Percentiles rank a stretch among this genome's conserved stretches.
phyloP scores from a whole-genome alignment of 1,139 yeast genomes.

The Scheffersomyces illinoinensis region DNA sequence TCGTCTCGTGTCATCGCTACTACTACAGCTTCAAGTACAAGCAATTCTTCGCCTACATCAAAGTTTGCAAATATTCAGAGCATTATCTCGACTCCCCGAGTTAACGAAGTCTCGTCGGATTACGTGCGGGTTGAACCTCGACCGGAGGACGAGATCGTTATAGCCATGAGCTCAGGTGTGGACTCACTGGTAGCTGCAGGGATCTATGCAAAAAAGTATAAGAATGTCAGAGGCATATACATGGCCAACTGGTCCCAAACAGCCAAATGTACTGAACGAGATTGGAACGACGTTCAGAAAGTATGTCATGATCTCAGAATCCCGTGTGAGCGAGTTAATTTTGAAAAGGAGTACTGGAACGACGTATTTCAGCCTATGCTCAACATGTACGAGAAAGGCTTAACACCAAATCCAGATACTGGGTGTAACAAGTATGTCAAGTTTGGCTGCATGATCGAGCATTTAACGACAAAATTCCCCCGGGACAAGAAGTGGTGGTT shows the following conservation, averaged over 20 bases:
- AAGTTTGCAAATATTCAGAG: not conserved
- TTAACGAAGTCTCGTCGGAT: slow-evolving; percentile 4
- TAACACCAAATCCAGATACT: slow-evolving; percentile 95
- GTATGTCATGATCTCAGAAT: slow-evolving; percentile 64
- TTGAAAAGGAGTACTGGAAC: slow-evolving; percentile 90
- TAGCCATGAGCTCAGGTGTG: slow-evolving; percentile 97
- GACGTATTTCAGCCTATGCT: slow-evolving; percentile 94
- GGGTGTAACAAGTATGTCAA: slow-evolving; percentile 83
- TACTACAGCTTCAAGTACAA: not conserved
- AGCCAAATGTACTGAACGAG: slow-evolving; percentile 76
- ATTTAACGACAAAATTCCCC: slow-evolving; percentile 43
- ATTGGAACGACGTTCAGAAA: slow-evolving; percentile 80
- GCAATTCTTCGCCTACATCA: not conserved
- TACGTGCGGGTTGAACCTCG: slow-evolving; percentile 46
- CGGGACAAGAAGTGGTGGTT: slow-evolving; percentile 63
- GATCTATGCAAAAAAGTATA: slow-evolving; percentile 51
- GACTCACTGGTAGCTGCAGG: slow-evolving; percentile 93
- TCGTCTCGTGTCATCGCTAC: not conserved
- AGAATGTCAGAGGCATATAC: slow-evolving; percentile 73
- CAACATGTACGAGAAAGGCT: slow-evolving; percentile 63
- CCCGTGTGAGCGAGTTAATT: slow-evolving; percentile 74
- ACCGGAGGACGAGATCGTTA: slow-evolving; percentile 58
- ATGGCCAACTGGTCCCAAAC: slow-evolving; percentile 91
- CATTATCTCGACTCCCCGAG: slow-evolving; percentile 2
- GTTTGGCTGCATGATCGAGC: slow-evolving; percentile 73